Conservation (phyloP, 2,329 filamentous ascomycete genomes). For the Colletotrichum cereale region DNA sequence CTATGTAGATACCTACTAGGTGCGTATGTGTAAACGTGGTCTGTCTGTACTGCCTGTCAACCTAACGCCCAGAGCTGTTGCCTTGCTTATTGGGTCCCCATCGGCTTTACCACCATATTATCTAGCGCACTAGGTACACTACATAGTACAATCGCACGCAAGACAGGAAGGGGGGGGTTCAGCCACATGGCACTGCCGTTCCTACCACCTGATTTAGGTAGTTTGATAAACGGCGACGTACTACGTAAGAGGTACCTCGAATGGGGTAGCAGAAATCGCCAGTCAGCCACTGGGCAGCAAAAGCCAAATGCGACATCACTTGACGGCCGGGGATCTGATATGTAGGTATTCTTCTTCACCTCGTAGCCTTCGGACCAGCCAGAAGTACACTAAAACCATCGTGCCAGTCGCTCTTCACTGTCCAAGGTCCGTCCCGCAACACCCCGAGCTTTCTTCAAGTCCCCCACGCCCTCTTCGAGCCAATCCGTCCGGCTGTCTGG, state of each 20-base stretch:
- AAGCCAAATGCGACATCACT: neutral
- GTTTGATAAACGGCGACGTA: too few relatives aligned
- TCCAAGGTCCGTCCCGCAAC: conserved; percentile 10
- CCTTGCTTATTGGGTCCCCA: neutral
- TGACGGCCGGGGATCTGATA: neutral
- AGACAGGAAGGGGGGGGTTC: neutral
- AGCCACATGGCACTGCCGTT: conserved; percentile 7
- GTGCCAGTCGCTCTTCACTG: neutral
- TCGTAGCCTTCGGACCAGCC: neutral
- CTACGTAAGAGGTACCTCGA: too few relatives aligned
- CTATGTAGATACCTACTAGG: too few relatives aligned
- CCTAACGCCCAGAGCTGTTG: neutral
- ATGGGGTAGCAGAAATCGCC: neutral
- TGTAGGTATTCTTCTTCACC: too few relatives aligned
- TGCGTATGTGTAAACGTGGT: too few relatives aligned
- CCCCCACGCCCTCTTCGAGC: neutral
- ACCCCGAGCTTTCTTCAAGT: neutral
- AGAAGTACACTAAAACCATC: neutral
- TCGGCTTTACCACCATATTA: neutral
- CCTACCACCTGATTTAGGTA: too few relatives aligned
- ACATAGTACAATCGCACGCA: neutral
- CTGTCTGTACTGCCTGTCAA: too few relatives aligned
- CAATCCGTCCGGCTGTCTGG: conserved; percentile 22
- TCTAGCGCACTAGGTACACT: too few relatives aligned
- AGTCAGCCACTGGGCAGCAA: conserved; percentile 23